Base-by-base conservation (phyloP, 2,329 filamentous ascomycete genomes). In the Aspergillus luchuensis region DNA sequence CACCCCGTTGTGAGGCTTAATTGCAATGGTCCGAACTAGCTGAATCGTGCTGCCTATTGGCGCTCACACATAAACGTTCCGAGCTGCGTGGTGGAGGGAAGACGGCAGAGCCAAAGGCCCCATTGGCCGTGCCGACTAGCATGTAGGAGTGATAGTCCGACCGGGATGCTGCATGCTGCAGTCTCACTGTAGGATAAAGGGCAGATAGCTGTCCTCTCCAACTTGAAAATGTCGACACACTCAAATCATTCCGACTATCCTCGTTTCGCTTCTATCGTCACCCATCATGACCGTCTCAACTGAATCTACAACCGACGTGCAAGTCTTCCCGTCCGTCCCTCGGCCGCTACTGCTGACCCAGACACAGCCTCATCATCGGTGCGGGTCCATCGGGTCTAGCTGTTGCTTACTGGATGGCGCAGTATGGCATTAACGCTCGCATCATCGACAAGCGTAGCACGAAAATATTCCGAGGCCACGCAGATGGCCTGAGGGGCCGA, bases 321-420 rank as follows among this genome's bases (percentile, higher is more conserved):
- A 57, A 58, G 50, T 33, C 13, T 11, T 47, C 17, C 13, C 2
- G 19, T 19, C 23, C 7, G 5, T 5, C 5, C 11, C 13, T 15
- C 19, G 8, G n/a, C 36, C 38, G 17, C 19, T 45, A 36, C n/a
- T 48, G 11, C 54, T 53, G 11, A 54, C 38, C 33, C 6, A 21
- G 7, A 8, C 11, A 13, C 30, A 62, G 60, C 33, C 56, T 69
- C 13, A 81, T 85, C 53, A 70, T 84, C 15, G 83, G 83, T 5
- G 82, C 82, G 25, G 83, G 83, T 4, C 83, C 83, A 2, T 75
- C 79, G 5, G 79, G 79, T 13, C 74, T 83, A 15, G 79, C 83
- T 69, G 74, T 80, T 19, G 80, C 81, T 13, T 77, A 77, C 8
- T 84, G 82, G 76, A 76, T 83, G 67, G 74, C 79, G 13, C 76